Evolutionary conservation across 2,329 filamentous ascomycete genomes (phyloP), one percentile per base, ranked within the genome.

Genomic region (Pyrenochaeta sp.): DNA sequence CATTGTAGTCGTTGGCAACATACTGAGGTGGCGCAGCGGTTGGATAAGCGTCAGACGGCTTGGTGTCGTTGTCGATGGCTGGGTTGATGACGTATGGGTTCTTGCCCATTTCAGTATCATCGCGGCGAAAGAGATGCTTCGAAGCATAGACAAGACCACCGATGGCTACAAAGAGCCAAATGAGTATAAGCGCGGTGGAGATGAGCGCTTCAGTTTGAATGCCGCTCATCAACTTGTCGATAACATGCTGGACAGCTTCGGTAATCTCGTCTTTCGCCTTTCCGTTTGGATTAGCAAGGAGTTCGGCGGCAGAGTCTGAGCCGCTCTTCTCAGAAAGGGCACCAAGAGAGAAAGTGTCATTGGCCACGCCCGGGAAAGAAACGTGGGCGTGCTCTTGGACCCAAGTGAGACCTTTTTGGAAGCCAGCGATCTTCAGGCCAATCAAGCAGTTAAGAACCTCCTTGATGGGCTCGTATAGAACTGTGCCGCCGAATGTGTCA

Each of bases 321-420:
- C 72, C 68, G 44, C 74, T 70, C 32, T 82, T 69, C 58, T 79
- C 78, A 18, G 75, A 78, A 21, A 83, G 76, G 42, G 92, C 89
- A 28, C 92, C 91, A 39, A 86, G 75, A 45, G 89, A 93, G 74
- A 97, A 96, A 1, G 88, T 89, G 67, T 96, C 81, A 60, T 89
- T 87, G 18, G 83, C 78, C 48, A 97, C 85, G 39, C 82, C 73
- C 0, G 94, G 94, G 58, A 99, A 87, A 47, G 83, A 77, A 58
- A 99, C 81, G 50, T 94, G 83, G 3, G 94, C 90, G 67, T 97
- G 77, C 56, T 97, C 87, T 61, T 89, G 83, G 8, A 96, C 88
- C 93, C 93, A 99, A 1, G 89, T 96, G n/a, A 97, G 79, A 9
- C 88, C 94, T 64, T 88, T 87, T 69, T 97, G 84, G 54, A 99